phyloP scores from a whole-genome alignment of 2,329 filamentous ascomycete genomes.

The Botrytis byssoidea region DNA sequence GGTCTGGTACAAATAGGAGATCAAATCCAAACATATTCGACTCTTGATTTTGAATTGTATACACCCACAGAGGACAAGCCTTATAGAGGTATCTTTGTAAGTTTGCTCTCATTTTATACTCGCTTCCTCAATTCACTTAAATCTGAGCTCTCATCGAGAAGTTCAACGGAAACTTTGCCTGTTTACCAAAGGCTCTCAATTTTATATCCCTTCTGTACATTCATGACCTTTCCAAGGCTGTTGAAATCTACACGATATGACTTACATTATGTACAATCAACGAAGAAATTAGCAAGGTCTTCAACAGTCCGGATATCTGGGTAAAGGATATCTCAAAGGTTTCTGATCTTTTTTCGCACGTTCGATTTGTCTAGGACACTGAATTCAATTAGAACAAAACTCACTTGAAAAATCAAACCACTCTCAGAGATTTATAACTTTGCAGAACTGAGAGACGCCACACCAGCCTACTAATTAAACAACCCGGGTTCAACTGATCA shows the following conservation, averaged over 20 bases:
- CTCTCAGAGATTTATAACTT: neutral
- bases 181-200: neutral
- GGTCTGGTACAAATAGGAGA: constrained; percentile 51
- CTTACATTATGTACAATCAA: neutral
- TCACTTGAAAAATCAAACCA: neutral
- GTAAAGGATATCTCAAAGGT: neutral
- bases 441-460: neutral
- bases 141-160: neutral
- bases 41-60: constrained; percentile 71
- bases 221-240: neutral
- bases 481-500: neutral
- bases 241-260: neutral
- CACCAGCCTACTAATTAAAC: neutral
- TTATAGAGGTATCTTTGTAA: constrained; percentile 84
- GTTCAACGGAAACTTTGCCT: neutral
- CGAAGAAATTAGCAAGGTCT: neutral
- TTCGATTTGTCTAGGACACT: neutral
- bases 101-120: neutral
- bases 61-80: constrained; percentile 77
- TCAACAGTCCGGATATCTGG: too few species aligned
- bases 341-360: neutral
- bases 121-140: neutral
- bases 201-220: neutral
- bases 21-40: constrained; percentile 62
- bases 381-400: neutral